These are phyloP conservation scores for Hemileccinum rubropunctum DNA, from an alignment of 768 basidiomycete species.

Conservation along the genomic window DNA sequence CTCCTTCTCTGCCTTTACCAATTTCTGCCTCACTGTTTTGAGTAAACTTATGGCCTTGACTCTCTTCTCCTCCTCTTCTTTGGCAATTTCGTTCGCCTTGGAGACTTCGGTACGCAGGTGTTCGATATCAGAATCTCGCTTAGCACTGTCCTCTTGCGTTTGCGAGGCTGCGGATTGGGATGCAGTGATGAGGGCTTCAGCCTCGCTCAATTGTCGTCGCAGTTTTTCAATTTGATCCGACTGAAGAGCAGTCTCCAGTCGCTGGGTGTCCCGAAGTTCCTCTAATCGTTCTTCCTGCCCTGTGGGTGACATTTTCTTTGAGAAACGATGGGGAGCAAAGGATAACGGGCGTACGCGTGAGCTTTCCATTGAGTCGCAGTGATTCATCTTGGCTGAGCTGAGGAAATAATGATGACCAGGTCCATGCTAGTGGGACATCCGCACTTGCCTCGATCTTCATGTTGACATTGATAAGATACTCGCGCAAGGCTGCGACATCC, in stretches of 20 bases:
- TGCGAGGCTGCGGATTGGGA: slow-evolving; percentile 47
- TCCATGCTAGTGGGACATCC: not conserved
- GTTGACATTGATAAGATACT: slow-evolving; percentile 65
- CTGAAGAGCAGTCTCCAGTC: slow-evolving; percentile 75
- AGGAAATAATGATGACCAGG: not conserved
- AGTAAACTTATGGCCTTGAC: slow-evolving; percentile 89
- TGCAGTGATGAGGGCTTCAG: slow-evolving; percentile 66
- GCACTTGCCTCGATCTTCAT: slow-evolving; percentile 68
- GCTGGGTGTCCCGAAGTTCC: slow-evolving; percentile 82
- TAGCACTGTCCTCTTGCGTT: slow-evolving; percentile 48
- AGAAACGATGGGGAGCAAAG: not conserved
- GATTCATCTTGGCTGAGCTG: slow-evolving; percentile 79
- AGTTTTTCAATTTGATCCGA: slow-evolving; percentile 71
- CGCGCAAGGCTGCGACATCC: slow-evolving; percentile 65
- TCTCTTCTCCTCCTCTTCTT: slow-evolving; percentile 97
- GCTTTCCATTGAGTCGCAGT: slow-evolving; percentile 65
- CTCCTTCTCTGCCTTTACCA: slow-evolving; percentile 96
- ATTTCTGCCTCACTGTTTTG: slow-evolving; percentile 93
- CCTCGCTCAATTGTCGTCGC: slow-evolving; percentile 62
- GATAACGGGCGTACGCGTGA: slow-evolving; percentile 56
- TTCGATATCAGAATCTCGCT: slow-evolving; percentile 53
- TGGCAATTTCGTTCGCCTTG: slow-evolving; percentile 57
- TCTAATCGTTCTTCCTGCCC: slow-evolving; percentile 84
- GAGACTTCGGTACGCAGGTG: slow-evolving; percentile 64
- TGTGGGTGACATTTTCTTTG: slow-evolving; percentile 29